phyloP scores from a whole-genome alignment of 2,329 filamentous ascomycete species.

The Myriosclerotinia duriaeana region DNA sequence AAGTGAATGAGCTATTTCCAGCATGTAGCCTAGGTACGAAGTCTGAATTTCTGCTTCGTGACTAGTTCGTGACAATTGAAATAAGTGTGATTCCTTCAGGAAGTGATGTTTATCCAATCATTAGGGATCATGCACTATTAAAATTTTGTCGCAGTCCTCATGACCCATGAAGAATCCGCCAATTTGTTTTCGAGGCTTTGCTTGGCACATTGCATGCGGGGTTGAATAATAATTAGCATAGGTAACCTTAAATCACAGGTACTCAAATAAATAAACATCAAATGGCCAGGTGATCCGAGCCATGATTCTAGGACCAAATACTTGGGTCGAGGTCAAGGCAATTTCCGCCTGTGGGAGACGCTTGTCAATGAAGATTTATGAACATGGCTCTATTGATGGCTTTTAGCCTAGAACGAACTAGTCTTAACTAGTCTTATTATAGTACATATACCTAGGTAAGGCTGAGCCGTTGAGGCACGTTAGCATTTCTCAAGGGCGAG shows the following conservation, averaged over 20 bases:
- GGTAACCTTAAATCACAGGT: too few species aligned
- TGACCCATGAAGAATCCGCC: conserved; percentile 18
- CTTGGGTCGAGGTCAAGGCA: background rate
- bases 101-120: conserved; percentile 1
- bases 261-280: background rate
- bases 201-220: conserved; percentile 20
- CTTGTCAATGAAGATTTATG: conserved; percentile 1
- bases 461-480: background rate
- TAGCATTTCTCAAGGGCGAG: conserved; percentile 24
- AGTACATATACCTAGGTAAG: conserved; percentile 16
- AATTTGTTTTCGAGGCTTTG: background rate
- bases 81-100: background rate
- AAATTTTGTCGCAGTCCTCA: conserved; percentile 2
- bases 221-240: background rate
- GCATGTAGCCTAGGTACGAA: background rate
- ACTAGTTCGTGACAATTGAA: background rate
- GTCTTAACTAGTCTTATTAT: too few species aligned
- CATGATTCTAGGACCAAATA: background rate
- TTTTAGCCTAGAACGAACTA: background rate
- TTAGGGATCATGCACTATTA: background rate
- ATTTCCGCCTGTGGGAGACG: background rate
- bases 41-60: background rate
- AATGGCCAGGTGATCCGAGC: background rate
- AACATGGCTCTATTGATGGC: background rate
- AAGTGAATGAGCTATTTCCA: conserved; percentile 2